These are phyloP conservation scores for Bipolaris bicolor DNA, from an alignment of 2,329 filamentous ascomycete genomes.

Conservation along the genomic window DNA sequence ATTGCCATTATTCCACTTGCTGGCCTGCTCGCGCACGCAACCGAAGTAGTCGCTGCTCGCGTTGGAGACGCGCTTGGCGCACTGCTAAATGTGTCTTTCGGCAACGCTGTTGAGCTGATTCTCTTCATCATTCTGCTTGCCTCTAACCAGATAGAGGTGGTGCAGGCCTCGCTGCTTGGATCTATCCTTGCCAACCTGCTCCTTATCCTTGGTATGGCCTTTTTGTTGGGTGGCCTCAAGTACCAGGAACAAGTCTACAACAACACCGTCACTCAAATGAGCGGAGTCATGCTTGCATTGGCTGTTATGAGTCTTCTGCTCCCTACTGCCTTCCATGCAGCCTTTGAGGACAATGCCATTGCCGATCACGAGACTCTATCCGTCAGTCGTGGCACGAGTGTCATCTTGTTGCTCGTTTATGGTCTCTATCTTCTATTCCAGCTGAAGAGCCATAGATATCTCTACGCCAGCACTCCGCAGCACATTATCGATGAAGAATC, in stretches of 20 bases:
- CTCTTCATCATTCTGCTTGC: constrained; percentile 54
- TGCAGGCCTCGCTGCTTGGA: constrained; percentile 87
- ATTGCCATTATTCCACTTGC: constrained; percentile 59
- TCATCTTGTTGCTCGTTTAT: constrained; percentile 83
- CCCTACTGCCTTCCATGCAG: constrained; percentile 92
- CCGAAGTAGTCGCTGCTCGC: constrained; percentile 56
- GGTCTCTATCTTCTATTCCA: constrained; percentile 85
- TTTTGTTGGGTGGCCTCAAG: constrained; percentile 82
- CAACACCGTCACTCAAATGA: constrained; percentile 95
- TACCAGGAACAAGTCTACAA: constrained; percentile 96
- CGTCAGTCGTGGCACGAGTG: constrained; percentile 87
- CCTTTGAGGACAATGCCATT: constrained; percentile 67
- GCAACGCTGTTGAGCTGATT: constrained; percentile 60
- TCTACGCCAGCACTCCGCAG: constrained; percentile 90
- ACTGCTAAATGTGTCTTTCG: constrained; percentile 59
- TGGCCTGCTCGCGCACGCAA: constrained; percentile 57
- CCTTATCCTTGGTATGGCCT: constrained; percentile 89
- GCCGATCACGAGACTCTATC: constrained; percentile 77
- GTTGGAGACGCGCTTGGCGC: constrained; percentile 58
- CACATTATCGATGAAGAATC: constrained; percentile 92
- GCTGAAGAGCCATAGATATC: constrained; percentile 87
- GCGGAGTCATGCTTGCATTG: constrained; percentile 86
- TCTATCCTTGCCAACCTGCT: constrained; percentile 89
- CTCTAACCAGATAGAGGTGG: constrained; percentile 82
- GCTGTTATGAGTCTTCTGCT: constrained; percentile 88